These are phyloP conservation scores for Mycena vitilis DNA, from an alignment of 768 basidiomycete genomes.

Conservation along the genomic window DNA sequence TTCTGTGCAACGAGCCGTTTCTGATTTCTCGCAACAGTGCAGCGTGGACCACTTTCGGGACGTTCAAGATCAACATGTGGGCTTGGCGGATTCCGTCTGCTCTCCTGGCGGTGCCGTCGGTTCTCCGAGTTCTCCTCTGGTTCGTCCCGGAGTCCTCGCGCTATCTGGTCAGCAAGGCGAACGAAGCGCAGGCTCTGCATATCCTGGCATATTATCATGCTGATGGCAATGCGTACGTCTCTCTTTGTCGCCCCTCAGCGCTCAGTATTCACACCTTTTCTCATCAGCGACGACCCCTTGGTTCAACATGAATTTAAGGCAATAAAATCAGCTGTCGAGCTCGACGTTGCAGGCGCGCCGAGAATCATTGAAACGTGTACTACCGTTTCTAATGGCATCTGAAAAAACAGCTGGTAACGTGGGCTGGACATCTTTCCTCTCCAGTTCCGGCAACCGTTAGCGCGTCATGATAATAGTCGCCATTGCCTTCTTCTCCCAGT, in stretches of 20 bases:
- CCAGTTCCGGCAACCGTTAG: constrained; percentile 75
- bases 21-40: constrained; percentile 52
- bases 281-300: constrained; percentile 65
- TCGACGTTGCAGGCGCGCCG: constrained; percentile 62
- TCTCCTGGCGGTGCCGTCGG: constrained; percentile 76
- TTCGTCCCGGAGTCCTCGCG: constrained; percentile 88
- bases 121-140: constrained; percentile 72
- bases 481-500: constrained; percentile 86
- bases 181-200: constrained; percentile 71
- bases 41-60: constrained; percentile 89
- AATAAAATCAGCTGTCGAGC: constrained; percentile 82
- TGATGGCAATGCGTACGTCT: constrained; percentile 70
- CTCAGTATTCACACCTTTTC: constrained; percentile 16
- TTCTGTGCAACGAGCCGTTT: no score
- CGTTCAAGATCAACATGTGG: constrained; percentile 78
- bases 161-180: constrained; percentile 83
- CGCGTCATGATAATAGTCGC: constrained; percentile 83
- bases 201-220: constrained; percentile 89
- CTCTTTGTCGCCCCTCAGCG: background rate
- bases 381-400: background rate
- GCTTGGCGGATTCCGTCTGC: constrained; percentile 88
- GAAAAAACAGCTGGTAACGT: constrained; percentile 61
- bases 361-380: background rate
- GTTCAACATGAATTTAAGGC: constrained; percentile 82
- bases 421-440: constrained; percentile 76